Base-by-base conservation (phyloP, 1,284 basidiomycete species). In the Cutaneotrichosporon sp. region DNA sequence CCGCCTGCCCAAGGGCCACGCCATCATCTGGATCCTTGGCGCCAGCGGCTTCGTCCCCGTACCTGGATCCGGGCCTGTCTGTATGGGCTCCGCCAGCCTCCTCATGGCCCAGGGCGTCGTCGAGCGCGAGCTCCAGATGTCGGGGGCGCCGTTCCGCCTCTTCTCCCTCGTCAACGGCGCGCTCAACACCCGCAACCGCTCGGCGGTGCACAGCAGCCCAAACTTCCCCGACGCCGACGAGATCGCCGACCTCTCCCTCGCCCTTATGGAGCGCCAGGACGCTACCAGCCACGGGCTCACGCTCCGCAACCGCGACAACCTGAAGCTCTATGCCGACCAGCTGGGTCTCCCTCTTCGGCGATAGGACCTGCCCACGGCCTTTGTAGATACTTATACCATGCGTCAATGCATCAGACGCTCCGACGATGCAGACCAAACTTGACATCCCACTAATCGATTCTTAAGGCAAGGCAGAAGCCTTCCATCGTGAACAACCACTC, bases 51-150 rank as follows among this genome's bases (percentile, higher is more conserved):
- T 52, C 22, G 20, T 52, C 10, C 50, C 50, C 31, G 33, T 52
- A 7, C 50, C 50, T 10, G 50, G 50, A 2, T 27, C 50, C 10
- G 50, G 50, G 33, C 31, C 33, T 2, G 8, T 52, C 5, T 22
- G 20, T 11, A 52, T 52, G 50, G 50, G 29, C 33, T 29, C 29
- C 11, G 50, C 50, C n/a, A 34, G 31, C 8, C 9, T 52, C 11
- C 29, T 52, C 50, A 52, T 52, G 50, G 50, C 50, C 8, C 50
- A 52, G 50, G 29, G 20, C 9, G 50, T 52, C 20, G 50, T 52
- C n/a, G 50, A 52, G 50, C 16, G 27, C n/a, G 50, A 52, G 50
- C 1, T 38, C 36, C 11, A 1, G 11, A 38, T 14, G 36, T 36
- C 50, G 8, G 33, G 50, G 8, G 31, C n/a, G 2, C 13, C n/a